Evolutionary conservation across 331 rosid species (phyloP).

Genomic region (Malus hybrid): DNA sequence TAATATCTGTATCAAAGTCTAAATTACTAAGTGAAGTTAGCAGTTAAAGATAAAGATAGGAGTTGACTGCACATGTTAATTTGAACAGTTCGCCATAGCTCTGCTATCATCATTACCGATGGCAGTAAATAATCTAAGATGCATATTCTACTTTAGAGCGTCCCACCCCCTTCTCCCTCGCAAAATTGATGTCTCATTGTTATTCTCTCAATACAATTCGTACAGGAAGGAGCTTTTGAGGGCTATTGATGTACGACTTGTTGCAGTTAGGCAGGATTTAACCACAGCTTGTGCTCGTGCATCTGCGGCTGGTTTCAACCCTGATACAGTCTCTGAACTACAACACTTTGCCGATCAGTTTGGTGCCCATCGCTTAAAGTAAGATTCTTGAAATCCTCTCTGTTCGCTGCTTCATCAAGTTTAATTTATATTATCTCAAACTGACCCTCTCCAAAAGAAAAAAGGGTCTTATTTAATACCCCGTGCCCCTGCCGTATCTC

Average conservation of each 20-base stretch:
- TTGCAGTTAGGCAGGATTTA: slow-evolving; percentile 71
- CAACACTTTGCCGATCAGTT: slow-evolving; percentile 62
- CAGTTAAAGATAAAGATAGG: not conserved
- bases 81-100: not conserved
- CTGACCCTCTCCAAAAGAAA: not conserved
- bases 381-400: slow-evolving; percentile 20
- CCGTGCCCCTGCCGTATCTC: not conserved
- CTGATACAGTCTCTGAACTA: slow-evolving; percentile 53
- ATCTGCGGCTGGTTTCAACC: slow-evolving; percentile 81
- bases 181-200: not conserved
- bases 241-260: slow-evolving; percentile 81
- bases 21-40: not conserved
- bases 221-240: slow-evolving; percentile 84
- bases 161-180: not conserved
- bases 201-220: not conserved
- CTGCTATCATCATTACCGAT: not conserved
- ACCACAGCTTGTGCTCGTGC: slow-evolving; percentile 70
- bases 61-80: not conserved
- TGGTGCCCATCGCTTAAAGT: slow-evolving; percentile 69
- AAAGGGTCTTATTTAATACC: not conserved
- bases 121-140: not conserved
- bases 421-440: not conserved
- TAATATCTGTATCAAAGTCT: not conserved
- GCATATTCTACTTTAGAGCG: not conserved
- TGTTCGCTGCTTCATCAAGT: not conserved